Base-by-base conservation (phyloP, 257 asterid genomes). In the Verbascum thapsus region DNA sequence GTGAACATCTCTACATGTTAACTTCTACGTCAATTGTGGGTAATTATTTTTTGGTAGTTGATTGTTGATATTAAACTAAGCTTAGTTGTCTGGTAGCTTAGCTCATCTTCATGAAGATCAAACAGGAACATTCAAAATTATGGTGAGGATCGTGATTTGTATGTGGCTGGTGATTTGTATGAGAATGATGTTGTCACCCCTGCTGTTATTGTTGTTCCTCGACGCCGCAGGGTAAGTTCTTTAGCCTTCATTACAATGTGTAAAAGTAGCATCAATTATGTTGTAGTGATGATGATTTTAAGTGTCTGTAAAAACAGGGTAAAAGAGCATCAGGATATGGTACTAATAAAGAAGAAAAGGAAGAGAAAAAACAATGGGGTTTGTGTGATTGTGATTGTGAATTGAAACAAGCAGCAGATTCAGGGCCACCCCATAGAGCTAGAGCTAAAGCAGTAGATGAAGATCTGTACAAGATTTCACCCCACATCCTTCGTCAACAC, bases 391-490 rank as follows among this genome's bases (percentile, higher is more conserved):
- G 74, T 44, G 94, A 79, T 4, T 58, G 61, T 54, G 85, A 69
- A 0, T 5, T 70, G 58, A 81, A 74, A 48, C 49, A 74, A 17
- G 72, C 72, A 3, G 62, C 74, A 7, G 13, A 10, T 57, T 9
- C 49, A 11, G 59, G 77, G 3, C 52, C 85, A 4, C 64, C 69
- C 2, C 58, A 61, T 2, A 58, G 61, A 51, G 7, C 58, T 1
- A 66, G 83, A 13, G 71, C 83, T 0, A 90, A 86, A 70, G 90
- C 95, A 10, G 95, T 90, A 11, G 97, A 90, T 72, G 97, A 90
- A 69, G 97, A 90, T 68, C 55, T 90, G 23, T 90, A 90, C 85
- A 87, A 81, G 80, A 90, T 90, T 16, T 90, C 97, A 0, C 97
- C 97, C 22, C 75, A 74, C 1, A 76, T 90, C 43, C 90, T 87